Base-by-base conservation (phyloP, 1,139 yeast genomes). In the Arxiozyma slooffiae region DNA sequence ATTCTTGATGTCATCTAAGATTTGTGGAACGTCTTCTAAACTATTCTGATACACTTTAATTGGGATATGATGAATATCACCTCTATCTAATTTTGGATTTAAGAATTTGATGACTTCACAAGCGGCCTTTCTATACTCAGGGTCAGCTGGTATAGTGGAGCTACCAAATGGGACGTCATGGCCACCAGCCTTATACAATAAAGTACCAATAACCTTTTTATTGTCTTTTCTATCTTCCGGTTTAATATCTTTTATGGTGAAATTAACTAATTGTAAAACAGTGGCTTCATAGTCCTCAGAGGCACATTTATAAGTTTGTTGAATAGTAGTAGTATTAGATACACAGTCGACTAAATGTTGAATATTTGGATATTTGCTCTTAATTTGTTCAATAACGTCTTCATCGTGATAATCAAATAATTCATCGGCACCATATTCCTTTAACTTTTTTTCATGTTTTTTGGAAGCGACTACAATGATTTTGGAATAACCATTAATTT, bases 351-450 rank as follows among this genome's bases (percentile, higher is more conserved):
- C 70, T 36, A 60, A 48, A 46, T 55, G 55, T 36, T 49, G 54
- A 30, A 63, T 48, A 42, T 59, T 55, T 4, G 74, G 86, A 57
- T 77, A 80, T 23, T 64, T 68, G 34, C 63, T 55, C 54, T 68
- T 72, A 54, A 83, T 77, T 58, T 79, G 73, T 17, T 71, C 74
- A 49, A 76, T 66, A 49, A 77, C 82, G 57, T 79, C 76, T 0
- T 65, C 53, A 54, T 79, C 83, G 48, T 73, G 75, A 65, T 84
- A 84, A 65, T 84, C 87, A 57, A 81, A 74, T 8, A 74, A 69
- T 20, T 67, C 67, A 58, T 80, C 84, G 23, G 87, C 88, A 55
- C 90, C 92, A 46, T 57, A 59, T 14, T 49, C 51, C 48, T 59
- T 59, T 34, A 58, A 63, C 45, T 58, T 55, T 4, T 61, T 60